Percentiles rank a stretch among this genome's conserved stretches.
phyloP scores from a whole-genome alignment of 371 early-diverging fungal genomes.

The Mortierella sp. region DNA sequence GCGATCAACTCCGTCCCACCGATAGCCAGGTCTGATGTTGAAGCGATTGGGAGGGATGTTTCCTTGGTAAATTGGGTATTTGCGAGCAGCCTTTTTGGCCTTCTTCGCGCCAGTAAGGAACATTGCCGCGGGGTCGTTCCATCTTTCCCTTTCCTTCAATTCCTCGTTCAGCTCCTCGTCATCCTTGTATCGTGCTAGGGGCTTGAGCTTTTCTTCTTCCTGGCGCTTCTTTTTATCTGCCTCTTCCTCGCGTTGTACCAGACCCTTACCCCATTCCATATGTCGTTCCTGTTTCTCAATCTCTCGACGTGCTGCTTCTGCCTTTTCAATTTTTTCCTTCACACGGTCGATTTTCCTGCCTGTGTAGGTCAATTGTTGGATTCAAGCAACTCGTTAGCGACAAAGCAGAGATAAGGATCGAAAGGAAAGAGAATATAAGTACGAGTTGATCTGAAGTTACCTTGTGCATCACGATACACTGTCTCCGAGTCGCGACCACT shows the following conservation, averaged over 20 bases:
- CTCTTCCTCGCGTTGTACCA: conserved; percentile 72
- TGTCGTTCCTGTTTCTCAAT: conserved; percentile 71
- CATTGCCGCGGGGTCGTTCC: conserved; percentile 77
- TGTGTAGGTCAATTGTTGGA: conserved; percentile 19
- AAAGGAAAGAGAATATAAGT: too few relatives aligned
- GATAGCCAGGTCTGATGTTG: conserved; percentile 85
- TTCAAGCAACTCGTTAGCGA: not conserved
- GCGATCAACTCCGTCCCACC: conserved; percentile 95
- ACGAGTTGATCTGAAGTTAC: conserved; percentile 7
- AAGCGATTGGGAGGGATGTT: conserved; percentile 80
- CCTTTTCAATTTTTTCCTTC: conserved; percentile 69
- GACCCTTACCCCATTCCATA: conserved; percentile 84
- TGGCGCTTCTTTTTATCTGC: conserved; percentile 61
- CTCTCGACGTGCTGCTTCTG: conserved; percentile 63
- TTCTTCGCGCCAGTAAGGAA: conserved; percentile 62
- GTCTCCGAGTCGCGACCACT: conserved; percentile 70
- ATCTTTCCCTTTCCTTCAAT: conserved; percentile 65
- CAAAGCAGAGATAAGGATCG: too few relatives aligned
- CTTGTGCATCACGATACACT: conserved; percentile 76
- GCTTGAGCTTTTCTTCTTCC: conserved; percentile 67
- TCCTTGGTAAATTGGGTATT: conserved; percentile 66
- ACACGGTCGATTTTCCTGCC: conserved; percentile 81
- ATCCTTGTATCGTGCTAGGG: conserved; percentile 74
- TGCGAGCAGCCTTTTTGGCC: conserved; percentile 54
- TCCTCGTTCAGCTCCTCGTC: conserved; percentile 72